These are phyloP conservation scores for Penicillium glabrum DNA, from an alignment of 2,329 filamentous ascomycete genomes.

Conservation along the genomic window DNA sequence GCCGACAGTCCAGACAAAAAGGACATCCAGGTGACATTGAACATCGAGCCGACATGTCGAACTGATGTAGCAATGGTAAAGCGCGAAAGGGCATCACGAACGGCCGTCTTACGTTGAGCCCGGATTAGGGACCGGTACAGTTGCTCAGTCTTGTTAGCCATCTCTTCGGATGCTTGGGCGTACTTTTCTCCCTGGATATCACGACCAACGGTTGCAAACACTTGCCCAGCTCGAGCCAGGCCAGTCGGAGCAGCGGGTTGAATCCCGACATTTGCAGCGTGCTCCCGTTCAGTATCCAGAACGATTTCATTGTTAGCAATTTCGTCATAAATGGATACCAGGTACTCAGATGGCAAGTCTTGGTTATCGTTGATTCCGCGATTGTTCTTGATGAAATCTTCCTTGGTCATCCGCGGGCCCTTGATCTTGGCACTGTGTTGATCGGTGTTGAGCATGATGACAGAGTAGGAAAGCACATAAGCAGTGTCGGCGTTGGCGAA, in stretches of 20 bases:
- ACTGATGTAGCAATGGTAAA: conserved; percentile 94
- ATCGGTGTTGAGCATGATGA: conserved; percentile 95
- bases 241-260: conserved; percentile 61
- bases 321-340: conserved; percentile 86
- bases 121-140: conserved; percentile 91
- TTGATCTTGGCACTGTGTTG: conserved; percentile 87
- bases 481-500: conserved; percentile 98
- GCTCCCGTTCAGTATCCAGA: conserved; percentile 85
- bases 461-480: conserved; percentile 93
- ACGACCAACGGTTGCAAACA: conserved; percentile 85
- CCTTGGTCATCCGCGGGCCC: conserved; percentile 81
- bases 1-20: conserved; percentile 93
- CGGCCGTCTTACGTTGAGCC: conserved; percentile 78
- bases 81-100: conserved; percentile 64
- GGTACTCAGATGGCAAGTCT: conserved; percentile 89
- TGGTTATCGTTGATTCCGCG: conserved; percentile 96
- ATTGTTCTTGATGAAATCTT: conserved; percentile 99
- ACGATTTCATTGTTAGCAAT: conserved; percentile 92
- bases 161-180: conserved; percentile 92
- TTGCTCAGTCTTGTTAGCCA: conserved; percentile 76
- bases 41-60: conserved; percentile 96
- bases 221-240: conserved; percentile 80
- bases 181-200: conserved; percentile 92
- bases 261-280: conserved; percentile 75
- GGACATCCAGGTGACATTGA: conserved; percentile 99